Percentiles rank a stretch among this genome's conserved stretches.
Evolutionary conservation across 1,284 basidiomycete genomes (phyloP).

Genomic region (Chalciporus sp.): DNA sequence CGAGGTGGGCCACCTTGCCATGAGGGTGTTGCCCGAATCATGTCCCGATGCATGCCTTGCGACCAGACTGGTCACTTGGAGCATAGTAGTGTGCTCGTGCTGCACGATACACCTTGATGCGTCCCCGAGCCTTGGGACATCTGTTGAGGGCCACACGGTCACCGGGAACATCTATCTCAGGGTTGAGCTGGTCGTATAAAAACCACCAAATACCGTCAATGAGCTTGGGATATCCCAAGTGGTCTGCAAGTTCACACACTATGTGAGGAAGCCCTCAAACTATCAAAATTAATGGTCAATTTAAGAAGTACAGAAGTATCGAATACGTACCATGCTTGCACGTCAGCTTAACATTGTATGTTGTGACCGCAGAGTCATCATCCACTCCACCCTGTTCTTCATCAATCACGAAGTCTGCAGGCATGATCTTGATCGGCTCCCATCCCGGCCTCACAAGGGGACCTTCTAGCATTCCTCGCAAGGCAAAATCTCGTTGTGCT

Average conservation of each 20-base stretch:
- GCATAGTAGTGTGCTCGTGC: constrained; percentile 32
- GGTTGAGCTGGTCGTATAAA: too few relatives aligned
- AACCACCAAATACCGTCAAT: too few relatives aligned
- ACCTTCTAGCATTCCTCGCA: neutral
- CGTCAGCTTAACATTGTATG: neutral
- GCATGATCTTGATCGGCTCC: too few relatives aligned
- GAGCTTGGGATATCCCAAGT: too few relatives aligned
- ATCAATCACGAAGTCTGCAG: neutral
- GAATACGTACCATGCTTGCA: neutral
- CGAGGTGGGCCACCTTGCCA: constrained; percentile 20
- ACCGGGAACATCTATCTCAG: too few relatives aligned
- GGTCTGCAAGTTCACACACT: too few relatives aligned
- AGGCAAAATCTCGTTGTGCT: neutral
- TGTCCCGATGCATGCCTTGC: constrained; percentile 31
- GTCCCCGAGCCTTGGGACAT: too few relatives aligned
- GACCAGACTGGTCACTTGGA: constrained; percentile 33
- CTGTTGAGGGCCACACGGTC: too few relatives aligned
- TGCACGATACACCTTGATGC: constrained; percentile 20
- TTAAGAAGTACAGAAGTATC: too few relatives aligned
- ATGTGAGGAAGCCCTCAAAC: too few relatives aligned
- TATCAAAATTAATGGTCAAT: too few relatives aligned
- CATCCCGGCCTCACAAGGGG: too few relatives aligned
- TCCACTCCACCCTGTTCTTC: neutral
- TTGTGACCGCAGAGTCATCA: neutral
- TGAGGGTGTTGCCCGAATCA: constrained; percentile 26